phyloP scores from a whole-genome alignment of 129 eudicot genomes.

The Helianthus tuberosus region DNA sequence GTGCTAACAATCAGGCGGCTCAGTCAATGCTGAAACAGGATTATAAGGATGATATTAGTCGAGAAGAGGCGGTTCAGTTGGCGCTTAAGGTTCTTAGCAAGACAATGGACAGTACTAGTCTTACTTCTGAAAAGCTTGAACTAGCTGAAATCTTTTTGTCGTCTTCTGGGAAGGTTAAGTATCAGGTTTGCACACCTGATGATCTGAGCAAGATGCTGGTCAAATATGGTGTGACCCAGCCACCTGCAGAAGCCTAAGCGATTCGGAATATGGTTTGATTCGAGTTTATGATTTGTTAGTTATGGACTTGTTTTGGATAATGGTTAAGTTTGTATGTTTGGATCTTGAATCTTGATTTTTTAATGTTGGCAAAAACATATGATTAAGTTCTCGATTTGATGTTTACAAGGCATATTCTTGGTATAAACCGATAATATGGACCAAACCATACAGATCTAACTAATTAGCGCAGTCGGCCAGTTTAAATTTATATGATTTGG shows the following conservation, averaged over 20 bases:
- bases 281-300: slow-evolving; percentile 7
- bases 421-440: too few relatives aligned
- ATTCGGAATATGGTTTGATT: not conserved
- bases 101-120: slow-evolving; percentile 88
- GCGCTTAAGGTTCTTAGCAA: slow-evolving; percentile 85
- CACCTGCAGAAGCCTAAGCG: slow-evolving; percentile 56
- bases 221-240: slow-evolving; percentile 68
- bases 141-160: slow-evolving; percentile 74
- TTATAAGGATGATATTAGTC: slow-evolving; percentile 69
- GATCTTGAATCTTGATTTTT: slow-evolving; percentile 2
- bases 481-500: not conserved
- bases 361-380: slow-evolving; percentile 19
- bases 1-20: slow-evolving; percentile 87
- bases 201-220: slow-evolving; percentile 58
- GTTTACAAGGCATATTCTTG: not conserved
- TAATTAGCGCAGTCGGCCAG: too few relatives aligned
- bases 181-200: slow-evolving; percentile 68
- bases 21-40: slow-evolving; percentile 92
- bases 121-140: slow-evolving; percentile 81
- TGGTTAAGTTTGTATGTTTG: slow-evolving; percentile 22
- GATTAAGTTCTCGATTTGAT: slow-evolving; percentile 5
- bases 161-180: slow-evolving; percentile 72
- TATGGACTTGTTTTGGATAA: slow-evolving; percentile 28
- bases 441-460: too few relatives aligned
- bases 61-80: slow-evolving; percentile 81